Evolutionary conservation across 106 monocot genomes (phyloP).

Genomic region (Dioscorea dumetorum): DNA sequence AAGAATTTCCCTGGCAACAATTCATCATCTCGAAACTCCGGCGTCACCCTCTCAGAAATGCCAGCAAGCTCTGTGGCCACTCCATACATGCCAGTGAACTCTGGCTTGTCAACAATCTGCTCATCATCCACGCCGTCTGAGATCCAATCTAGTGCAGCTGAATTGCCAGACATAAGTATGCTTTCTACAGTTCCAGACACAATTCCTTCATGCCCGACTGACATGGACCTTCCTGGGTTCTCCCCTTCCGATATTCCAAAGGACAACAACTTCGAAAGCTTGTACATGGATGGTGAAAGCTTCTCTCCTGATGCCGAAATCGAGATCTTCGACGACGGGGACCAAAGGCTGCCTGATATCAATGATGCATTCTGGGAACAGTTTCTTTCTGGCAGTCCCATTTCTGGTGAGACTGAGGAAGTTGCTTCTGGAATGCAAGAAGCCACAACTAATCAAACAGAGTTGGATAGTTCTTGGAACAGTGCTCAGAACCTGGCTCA

Average conservation of each 20-base stretch:
- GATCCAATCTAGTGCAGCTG: constrained; percentile 15
- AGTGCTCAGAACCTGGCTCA: constrained; percentile 38
- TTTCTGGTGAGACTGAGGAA: constrained; percentile 27
- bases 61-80: constrained; percentile 8
- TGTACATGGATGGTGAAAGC: background rate
- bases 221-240: constrained; percentile 6
- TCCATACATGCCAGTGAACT: constrained; percentile 20
- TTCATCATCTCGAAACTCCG: constrained; percentile 20
- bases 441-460: constrained; percentile 11
- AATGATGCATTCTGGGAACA: constrained; percentile 37
- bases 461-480: constrained; percentile 18
- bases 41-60: constrained; percentile 28
- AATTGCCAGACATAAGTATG: constrained; percentile 8
- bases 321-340: constrained; percentile 3
- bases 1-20: constrained; percentile 20
- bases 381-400: constrained; percentile 13
- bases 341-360: constrained; percentile 12
- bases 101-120: constrained; percentile 13
- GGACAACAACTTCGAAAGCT: constrained; percentile 2
- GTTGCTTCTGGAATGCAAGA: constrained; percentile 29
- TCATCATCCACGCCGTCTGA: constrained; percentile 20
- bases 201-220: background rate
- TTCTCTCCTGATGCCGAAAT: background rate
- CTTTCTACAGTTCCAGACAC: constrained; percentile 10
- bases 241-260: constrained; percentile 5